Conservation (phyloP, 2,329 filamentous ascomycete genomes). For the Trichoderma harzianum region DNA sequence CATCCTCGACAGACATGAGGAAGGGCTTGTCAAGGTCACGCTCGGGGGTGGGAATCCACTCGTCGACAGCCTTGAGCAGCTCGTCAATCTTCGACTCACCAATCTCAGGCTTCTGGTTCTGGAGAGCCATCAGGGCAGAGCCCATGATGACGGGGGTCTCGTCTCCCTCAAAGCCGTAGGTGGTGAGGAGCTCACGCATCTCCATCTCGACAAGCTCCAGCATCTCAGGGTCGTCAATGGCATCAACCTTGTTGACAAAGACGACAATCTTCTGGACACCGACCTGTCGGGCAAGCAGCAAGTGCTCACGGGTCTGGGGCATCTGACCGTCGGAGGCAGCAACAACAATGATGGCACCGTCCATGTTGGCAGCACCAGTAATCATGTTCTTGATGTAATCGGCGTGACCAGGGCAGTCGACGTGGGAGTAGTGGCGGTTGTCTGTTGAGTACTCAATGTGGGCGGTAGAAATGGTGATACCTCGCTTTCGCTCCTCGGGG, state of each 20-base stretch:
- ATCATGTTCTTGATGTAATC: constrained; percentile 99
- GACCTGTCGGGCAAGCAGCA: constrained; percentile 95
- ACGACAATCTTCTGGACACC: constrained; percentile 98
- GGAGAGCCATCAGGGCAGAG: constrained; percentile 90
- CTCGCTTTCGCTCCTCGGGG: constrained; percentile 98
- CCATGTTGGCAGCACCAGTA: constrained; percentile 98
- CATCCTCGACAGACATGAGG: constrained; percentile 96
- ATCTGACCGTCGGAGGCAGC: constrained; percentile 98
- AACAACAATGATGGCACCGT: constrained; percentile 97
- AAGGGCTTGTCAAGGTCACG: constrained; percentile 98
- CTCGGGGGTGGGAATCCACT: constrained; percentile 92
- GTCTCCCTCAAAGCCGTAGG: constrained; percentile 96
- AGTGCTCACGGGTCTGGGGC: constrained; percentile 98
- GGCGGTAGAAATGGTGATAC: constrained; percentile 98
- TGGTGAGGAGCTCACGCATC: constrained; percentile 92
- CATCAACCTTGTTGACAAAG: constrained; percentile 99
- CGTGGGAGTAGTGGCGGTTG: constrained; percentile 94
- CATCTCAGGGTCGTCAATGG: constrained; percentile 97
- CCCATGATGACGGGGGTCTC: constrained; percentile 97
- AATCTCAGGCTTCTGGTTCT: constrained; percentile 82
- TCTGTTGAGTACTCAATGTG: constrained; percentile 99
- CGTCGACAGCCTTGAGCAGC: constrained; percentile 83
- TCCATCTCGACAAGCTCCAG: constrained; percentile 99
- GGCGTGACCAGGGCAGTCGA: constrained; percentile 99
- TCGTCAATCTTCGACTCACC: constrained; percentile 85